Evolutionary conservation across 768 basidiomycete species (phyloP).

Genomic region (Serpula lacrymans): DNA sequence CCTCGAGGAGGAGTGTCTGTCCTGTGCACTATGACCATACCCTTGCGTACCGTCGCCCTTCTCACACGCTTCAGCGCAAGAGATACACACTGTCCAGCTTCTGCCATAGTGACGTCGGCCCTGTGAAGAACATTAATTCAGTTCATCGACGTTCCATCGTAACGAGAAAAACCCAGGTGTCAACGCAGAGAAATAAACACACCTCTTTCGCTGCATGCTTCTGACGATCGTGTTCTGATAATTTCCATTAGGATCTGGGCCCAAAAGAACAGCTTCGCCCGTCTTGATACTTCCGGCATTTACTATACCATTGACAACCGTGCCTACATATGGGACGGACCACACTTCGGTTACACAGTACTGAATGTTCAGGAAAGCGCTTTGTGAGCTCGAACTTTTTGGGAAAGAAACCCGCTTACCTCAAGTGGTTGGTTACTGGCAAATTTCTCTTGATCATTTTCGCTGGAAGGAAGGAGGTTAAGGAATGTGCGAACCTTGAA

Average conservation of each 20-base stretch:
- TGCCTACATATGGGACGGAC: slow-evolving; percentile 85
- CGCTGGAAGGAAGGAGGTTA: slow-evolving; percentile 86
- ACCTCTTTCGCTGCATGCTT: slow-evolving; percentile 94
- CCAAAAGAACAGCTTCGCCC: slow-evolving; percentile 80
- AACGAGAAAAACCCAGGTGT: neutral
- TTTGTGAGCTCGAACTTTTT: too few relatives aligned
- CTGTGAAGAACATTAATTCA: slow-evolving; percentile 33
- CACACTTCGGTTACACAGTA: slow-evolving; percentile 85
- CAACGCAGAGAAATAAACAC: slow-evolving; percentile 10
- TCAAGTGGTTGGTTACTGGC: slow-evolving; percentile 75
- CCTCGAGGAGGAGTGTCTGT: slow-evolving; percentile 76
- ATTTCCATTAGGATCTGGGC: slow-evolving; percentile 91
- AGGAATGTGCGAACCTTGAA: slow-evolving; percentile 87
- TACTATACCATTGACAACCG: slow-evolving; percentile 81
- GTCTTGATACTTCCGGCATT: slow-evolving; percentile 72
- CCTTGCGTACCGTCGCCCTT: slow-evolving; percentile 80
- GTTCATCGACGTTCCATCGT: neutral
- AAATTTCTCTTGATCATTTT: slow-evolving; percentile 80
- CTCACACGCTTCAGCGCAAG: slow-evolving; percentile 89
- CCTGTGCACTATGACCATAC: slow-evolving; percentile 88
- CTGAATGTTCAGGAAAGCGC: slow-evolving; percentile 33
- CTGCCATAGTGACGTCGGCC: slow-evolving; percentile 77
- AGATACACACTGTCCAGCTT: slow-evolving; percentile 95
- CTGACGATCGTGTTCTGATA: slow-evolving; percentile 78
- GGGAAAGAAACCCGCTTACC: slow-evolving; percentile 41